phyloP scores from a whole-genome alignment of 805 yeast species.

The Hanseniaspora taiwanica region DNA sequence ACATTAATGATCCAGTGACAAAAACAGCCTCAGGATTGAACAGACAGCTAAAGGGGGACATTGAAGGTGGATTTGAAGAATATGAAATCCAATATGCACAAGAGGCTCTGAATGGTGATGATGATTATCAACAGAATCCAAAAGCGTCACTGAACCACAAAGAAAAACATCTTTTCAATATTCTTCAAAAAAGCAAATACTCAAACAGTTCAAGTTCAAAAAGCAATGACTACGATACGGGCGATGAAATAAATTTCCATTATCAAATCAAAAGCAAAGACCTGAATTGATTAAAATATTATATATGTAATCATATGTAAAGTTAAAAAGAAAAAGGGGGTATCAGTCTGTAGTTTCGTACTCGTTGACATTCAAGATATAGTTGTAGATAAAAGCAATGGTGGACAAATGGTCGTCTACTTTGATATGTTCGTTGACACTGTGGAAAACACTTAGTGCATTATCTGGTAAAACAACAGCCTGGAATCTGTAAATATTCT shows the following conservation, averaged over 20 bases:
- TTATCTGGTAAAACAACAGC: slow-evolving; percentile 12
- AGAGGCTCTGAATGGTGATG: not conserved
- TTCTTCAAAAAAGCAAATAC: too few relatives aligned
- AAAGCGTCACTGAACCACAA: too few relatives aligned
- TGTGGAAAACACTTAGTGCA: slow-evolving; percentile 32
- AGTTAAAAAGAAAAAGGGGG: not conserved
- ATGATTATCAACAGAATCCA: not conserved
- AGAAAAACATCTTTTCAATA: not conserved
- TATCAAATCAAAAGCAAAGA: slow-evolving; percentile 2
- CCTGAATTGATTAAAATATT: not conserved
- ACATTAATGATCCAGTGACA: not conserved
- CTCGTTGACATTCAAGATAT: slow-evolving; percentile 23
- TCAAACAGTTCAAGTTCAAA: too few relatives aligned
- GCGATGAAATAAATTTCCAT: slow-evolving; percentile 3
- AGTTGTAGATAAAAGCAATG: slow-evolving; percentile 43
- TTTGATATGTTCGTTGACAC: slow-evolving; percentile 47
- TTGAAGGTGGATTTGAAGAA: not conserved
- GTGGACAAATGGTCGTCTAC: slow-evolving; percentile 47
- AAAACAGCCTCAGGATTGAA: not conserved
- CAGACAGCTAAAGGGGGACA: not conserved
- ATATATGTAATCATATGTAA: not conserved
- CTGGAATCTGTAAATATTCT: slow-evolving; percentile 38
- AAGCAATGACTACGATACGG: not conserved
- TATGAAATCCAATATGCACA: not conserved
- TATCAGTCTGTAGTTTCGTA: slow-evolving; percentile 5